These are phyloP conservation scores for Aspergillus nanangensis DNA, from an alignment of 495 filamentous ascomycete genomes.

Conservation along the genomic window DNA sequence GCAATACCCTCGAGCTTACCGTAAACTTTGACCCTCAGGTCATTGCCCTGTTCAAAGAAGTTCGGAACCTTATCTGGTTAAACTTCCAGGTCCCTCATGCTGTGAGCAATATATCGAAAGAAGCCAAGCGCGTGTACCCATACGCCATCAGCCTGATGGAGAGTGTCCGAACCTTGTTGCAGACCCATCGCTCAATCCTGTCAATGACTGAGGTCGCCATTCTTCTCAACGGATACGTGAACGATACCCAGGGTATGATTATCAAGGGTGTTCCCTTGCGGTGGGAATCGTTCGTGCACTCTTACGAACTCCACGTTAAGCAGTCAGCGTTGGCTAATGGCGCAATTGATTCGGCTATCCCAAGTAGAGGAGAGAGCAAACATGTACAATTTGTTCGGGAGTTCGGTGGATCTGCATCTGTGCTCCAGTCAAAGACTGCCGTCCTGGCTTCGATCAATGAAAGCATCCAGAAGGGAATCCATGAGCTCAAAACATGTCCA, in stretches of 20 bases:
- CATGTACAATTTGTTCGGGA: slow-evolving; percentile 95
- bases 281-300: slow-evolving; percentile 97
- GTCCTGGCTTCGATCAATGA: slow-evolving; percentile 72
- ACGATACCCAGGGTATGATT: slow-evolving; percentile 76
- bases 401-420: slow-evolving; percentile 77
- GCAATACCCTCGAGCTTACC: slow-evolving; percentile 77
- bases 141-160: slow-evolving; percentile 98
- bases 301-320: slow-evolving; percentile 86
- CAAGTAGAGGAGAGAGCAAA: slow-evolving; percentile 71
- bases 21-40: slow-evolving; percentile 98
- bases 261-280: slow-evolving; percentile 80
- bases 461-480: slow-evolving; percentile 76
- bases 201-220: slow-evolving; percentile 83
- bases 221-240: slow-evolving; percentile 83
- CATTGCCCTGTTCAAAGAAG: slow-evolving; percentile 97
- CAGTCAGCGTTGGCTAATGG: slow-evolving; percentile 58
- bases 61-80: slow-evolving; percentile 92
- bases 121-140: slow-evolving; percentile 94
- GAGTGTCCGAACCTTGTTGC: slow-evolving; percentile 81
- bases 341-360: slow-evolving; percentile 51
- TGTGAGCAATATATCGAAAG: slow-evolving; percentile 92
- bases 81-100: slow-evolving; percentile 88
- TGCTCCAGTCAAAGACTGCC: slow-evolving; percentile 80
- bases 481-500: slow-evolving; percentile 78
- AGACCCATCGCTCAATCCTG: slow-evolving; percentile 76